phyloP scores from a whole-genome alignment of 2,329 filamentous ascomycete species.

The Alternaria brassicicola region DNA sequence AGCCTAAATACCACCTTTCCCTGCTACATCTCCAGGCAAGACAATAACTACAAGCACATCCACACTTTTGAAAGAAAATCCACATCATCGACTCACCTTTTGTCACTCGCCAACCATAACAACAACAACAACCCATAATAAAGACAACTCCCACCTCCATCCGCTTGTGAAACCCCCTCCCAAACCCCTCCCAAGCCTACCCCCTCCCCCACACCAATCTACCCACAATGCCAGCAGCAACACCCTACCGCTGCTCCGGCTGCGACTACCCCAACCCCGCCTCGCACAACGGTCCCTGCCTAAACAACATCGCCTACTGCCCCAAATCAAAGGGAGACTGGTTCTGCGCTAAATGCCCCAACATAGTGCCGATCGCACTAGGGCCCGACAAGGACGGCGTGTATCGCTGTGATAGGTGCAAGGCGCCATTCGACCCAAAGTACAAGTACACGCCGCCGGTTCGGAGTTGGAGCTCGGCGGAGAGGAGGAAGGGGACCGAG shows the following conservation, averaged over 20 bases:
- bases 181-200: neutral
- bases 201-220: neutral
- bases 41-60: neutral
- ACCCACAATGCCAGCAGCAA: neutral
- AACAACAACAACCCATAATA: neutral
- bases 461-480: neutral
- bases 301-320: neutral
- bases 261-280: neutral
- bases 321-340: slow-evolving; percentile 1
- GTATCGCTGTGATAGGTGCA: neutral
- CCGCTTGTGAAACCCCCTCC: neutral
- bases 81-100: neutral
- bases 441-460: slow-evolving; percentile 1
- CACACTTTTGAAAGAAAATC: neutral
- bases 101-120: neutral
- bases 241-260: neutral
- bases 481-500: neutral
- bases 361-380: neutral
- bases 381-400: neutral
- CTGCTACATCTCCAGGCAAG: neutral
- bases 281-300: neutral
- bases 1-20: neutral
- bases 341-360: slow-evolving; percentile 1
- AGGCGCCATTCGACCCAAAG: neutral
- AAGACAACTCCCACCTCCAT: neutral